A percentile compares a stretch with the other conserved stretches of the same genome.
These are phyloP conservation scores for Thalassiosira ordinaria DNA, from an alignment of 352 stramenopile species.

Conservation along the genomic window DNA sequence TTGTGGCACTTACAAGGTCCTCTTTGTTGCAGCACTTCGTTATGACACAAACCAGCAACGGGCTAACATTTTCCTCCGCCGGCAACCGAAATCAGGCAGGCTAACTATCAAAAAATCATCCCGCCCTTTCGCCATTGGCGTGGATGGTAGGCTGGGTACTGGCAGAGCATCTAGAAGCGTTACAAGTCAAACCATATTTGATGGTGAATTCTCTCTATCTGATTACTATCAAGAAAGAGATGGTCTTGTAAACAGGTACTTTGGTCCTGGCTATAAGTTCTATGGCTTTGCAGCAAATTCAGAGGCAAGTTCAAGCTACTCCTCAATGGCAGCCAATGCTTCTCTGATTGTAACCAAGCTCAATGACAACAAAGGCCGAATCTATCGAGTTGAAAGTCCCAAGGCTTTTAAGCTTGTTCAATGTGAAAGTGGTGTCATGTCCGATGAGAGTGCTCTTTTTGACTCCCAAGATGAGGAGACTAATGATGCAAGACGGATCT, in stretches of 20 bases:
- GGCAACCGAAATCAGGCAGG: no score
- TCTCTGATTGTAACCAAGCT: constrained; percentile 29
- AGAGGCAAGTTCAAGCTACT: constrained; percentile 17
- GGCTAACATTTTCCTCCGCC: no score
- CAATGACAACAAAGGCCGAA: constrained; percentile 41
- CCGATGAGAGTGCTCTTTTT: constrained; percentile 11
- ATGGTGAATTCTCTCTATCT: constrained; percentile 12
- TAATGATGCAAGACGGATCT: constrained; percentile 10
- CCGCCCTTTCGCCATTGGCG: constrained; percentile 20
- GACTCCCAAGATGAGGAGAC: constrained; percentile 20
- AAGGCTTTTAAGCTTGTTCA: constrained; percentile 37
- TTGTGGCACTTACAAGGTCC: constrained; percentile 27
- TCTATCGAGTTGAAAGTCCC: constrained; percentile 25
- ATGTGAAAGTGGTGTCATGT: constrained; percentile 17
- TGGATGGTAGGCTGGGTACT: constrained; percentile 2
- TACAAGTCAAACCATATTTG: constrained; percentile 11
- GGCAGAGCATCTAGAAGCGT: constrained; percentile 4
- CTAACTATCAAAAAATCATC: constrained; percentile 19
- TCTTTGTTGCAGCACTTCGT: constrained; percentile 17
- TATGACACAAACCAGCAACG: constrained; percentile 14
- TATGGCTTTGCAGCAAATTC: constrained; percentile 29
- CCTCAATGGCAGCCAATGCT: constrained; percentile 32
- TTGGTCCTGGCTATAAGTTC: constrained; percentile 40
- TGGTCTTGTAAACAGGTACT: constrained; percentile 23
- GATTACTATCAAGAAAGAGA: neutral